Base-by-base conservation (phyloP, 106 monocot species). In the Phalaenopsis aphrodite region DNA sequence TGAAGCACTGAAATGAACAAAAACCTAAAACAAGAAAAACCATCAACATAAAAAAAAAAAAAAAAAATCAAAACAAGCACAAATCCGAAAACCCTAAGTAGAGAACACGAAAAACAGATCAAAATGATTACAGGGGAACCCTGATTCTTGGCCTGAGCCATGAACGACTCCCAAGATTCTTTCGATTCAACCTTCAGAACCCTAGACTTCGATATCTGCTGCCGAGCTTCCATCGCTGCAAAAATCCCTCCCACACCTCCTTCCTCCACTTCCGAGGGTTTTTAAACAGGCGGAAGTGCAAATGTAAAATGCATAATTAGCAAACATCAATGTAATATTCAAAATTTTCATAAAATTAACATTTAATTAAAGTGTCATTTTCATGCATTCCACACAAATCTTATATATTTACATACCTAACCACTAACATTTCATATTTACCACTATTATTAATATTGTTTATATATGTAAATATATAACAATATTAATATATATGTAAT, bases 1-100 rank as follows among this genome's bases (percentile, higher is more conserved):
- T 78, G 91, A 87, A 56, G 95, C 91, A 75, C 84, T 83, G 78
- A 93, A 96, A 76, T 93, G 95, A 37, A 82, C 87, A 76, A 95
- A 77, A 78, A 95, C 90, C 95, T 94, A 56, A 42, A 12, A 1
- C 11, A 23, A 45, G 19, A 8, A 16, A 37, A 15, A 2, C 52
- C 21, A 61, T 61, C 4, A n/a, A 61, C 2, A 30, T 30, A 30
- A 30, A 30, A 30, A 30, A 30, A 30, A n/a, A 72, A 23, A 37
- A 37, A 75, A 18, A n/a, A 36, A 57, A 65, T 65, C 24, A 65
- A 65, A 65, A 65, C 64, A 6, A 24, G 69, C 38, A 21, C 69
- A 69, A 39, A 37, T 37, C 11, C 38, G 14, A 69, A 12, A 43
- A 75, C 17, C 19, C 43, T 46, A 56, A 80, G 37, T 17, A 30